Percentiles rank a stretch among this genome's conserved stretches.
Evolutionary conservation across 1,284 basidiomycete genomes (phyloP).

Genomic region (Tranzscheliella williamsii): DNA sequence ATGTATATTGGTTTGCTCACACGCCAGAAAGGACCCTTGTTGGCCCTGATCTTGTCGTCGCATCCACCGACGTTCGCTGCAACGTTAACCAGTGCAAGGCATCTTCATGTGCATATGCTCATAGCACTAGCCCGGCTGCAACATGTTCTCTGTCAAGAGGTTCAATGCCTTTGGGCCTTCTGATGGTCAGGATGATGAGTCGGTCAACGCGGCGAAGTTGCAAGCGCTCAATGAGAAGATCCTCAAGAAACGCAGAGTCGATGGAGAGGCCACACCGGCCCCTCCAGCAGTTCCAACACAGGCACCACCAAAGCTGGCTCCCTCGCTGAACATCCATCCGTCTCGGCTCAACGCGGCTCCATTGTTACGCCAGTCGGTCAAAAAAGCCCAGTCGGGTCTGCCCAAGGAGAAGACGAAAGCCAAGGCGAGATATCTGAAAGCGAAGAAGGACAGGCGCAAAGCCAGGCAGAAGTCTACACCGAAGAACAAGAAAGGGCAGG

Average conservation of each 20-base stretch:
- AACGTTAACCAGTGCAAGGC: no score
- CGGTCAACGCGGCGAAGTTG: conserved; percentile 26
- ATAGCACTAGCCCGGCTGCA: no score
- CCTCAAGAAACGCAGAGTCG: conserved; percentile 31
- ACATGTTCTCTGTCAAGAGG: conserved; percentile 45
- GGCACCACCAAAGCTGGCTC: conserved; percentile 1
- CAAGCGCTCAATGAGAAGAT: conserved; percentile 42
- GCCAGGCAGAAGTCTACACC: conserved; percentile 38
- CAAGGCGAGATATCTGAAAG: conserved; percentile 54
- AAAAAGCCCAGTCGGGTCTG: conserved; percentile 21
- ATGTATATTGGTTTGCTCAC: no score
- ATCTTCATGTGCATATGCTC: no score
- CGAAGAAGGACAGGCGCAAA: conserved; percentile 55
- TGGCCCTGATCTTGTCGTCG: no score
- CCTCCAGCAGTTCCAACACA: not conserved
- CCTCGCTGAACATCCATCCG: conserved; percentile 42
- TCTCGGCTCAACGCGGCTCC: conserved; percentile 43
- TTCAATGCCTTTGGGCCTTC: conserved; percentile 32
- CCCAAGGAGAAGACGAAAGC: conserved; percentile 53
- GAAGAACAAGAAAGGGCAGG: conserved; percentile 40
- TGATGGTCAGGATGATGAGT: conserved; percentile 1
- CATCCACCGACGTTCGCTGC: no score
- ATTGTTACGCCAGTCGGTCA: conserved; percentile 27
- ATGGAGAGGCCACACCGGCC: conserved; percentile 1
- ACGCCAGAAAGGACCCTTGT: no score